Percentiles rank a stretch among this genome's conserved stretches.
phyloP scores from a whole-genome alignment of 768 basidiomycete species.

The Boletus sp. region DNA sequence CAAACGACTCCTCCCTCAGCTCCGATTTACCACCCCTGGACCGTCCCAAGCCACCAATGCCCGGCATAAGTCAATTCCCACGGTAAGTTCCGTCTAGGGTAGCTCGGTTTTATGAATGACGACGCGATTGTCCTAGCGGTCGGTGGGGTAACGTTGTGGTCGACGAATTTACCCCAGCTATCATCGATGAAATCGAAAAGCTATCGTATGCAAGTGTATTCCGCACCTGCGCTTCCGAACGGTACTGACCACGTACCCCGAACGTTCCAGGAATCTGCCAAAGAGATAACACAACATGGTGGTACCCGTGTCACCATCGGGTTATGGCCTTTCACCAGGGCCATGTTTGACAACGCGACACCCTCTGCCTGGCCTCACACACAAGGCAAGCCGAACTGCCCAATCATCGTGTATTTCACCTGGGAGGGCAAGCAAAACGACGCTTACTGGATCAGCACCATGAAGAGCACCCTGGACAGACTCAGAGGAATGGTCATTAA shows the following conservation, averaged over 20 bases:
- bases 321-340: slow-evolving; percentile 14
- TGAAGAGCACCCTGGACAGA: neutral
- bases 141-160: slow-evolving; percentile 19
- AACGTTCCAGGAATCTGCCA: slow-evolving; percentile 5
- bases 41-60: neutral
- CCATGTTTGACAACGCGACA: slow-evolving; percentile 17
- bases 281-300: neutral
- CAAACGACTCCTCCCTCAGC: neutral
- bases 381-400: slow-evolving; percentile 8
- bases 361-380: slow-evolving; percentile 12
- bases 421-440: slow-evolving; percentile 13
- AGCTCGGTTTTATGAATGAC: neutral
- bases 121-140: neutral
- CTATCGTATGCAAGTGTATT: slow-evolving; percentile 1
- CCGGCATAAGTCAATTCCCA: slow-evolving; percentile 3
- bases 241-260: neutral
- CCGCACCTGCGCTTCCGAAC: too few relatives aligned
- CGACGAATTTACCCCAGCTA: slow-evolving; percentile 9
- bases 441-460: slow-evolving; percentile 4
- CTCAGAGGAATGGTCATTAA: slow-evolving; percentile 3
- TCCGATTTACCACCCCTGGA: neutral
- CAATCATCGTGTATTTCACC: slow-evolving; percentile 9
- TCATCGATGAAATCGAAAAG: slow-evolving; percentile 5
- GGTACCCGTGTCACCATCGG: slow-evolving; percentile 6
- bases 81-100: neutral